Evolutionary conservation across 257 asterid species (phyloP).

Genomic region (Verbascum thapsus): DNA sequence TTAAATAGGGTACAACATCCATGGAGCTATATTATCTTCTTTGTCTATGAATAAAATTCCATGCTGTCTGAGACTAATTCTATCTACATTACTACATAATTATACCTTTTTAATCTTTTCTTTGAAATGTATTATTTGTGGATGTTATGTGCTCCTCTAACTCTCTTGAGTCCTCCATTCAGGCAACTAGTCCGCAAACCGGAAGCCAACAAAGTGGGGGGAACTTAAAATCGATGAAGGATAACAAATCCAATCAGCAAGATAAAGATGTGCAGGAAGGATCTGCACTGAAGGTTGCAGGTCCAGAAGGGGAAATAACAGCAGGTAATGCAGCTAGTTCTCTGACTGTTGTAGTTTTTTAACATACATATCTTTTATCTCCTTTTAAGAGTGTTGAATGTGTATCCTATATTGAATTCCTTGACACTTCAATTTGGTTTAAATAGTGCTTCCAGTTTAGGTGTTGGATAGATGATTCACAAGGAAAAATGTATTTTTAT

Average conservation of each 20-base stretch:
- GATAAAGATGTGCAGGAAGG: constrained; percentile 72
- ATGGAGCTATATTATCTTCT: neutral
- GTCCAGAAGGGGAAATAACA: constrained; percentile 80
- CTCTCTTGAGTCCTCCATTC: constrained; percentile 17
- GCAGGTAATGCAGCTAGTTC: constrained; percentile 52
- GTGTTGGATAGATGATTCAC: neutral
- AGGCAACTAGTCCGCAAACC: constrained; percentile 86
- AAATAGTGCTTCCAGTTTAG: neutral
- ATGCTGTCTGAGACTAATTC: neutral
- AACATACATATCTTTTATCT: neutral
- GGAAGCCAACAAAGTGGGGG: constrained; percentile 66
- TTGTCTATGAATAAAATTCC: neutral
- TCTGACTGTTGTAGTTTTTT: neutral
- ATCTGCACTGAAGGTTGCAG: constrained; percentile 64
- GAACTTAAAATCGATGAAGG: constrained; percentile 72
- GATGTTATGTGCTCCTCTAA: constrained; percentile 25
- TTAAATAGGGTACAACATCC: constrained; percentile 52
- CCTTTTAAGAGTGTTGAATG: neutral
- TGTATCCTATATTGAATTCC: neutral
- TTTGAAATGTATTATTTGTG: neutral
- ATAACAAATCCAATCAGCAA: constrained; percentile 53
- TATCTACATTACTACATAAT: constrained; percentile 14
- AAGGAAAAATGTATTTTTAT: too few relatives aligned
- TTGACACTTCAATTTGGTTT: neutral
- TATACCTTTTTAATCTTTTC: constrained; percentile 8